These are phyloP conservation scores for Zanthoxylum bungeanum DNA, from an alignment of 345 rosid species.

Conservation along the genomic window DNA sequence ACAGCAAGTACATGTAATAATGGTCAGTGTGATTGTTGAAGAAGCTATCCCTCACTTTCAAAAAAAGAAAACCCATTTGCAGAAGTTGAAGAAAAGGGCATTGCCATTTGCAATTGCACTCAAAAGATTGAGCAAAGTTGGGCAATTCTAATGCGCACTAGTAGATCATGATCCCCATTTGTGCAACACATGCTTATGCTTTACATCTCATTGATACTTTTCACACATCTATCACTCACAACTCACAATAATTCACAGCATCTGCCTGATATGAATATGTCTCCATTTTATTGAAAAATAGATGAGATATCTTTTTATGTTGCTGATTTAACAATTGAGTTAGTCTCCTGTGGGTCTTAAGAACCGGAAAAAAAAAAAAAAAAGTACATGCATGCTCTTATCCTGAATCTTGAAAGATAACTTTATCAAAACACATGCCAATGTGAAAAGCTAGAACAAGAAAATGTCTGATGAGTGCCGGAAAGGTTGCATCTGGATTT, in stretches of 20 bases:
- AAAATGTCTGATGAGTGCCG: slow-evolving; percentile 6
- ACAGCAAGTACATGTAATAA: slow-evolving; percentile 25
- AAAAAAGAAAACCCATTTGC: not conserved
- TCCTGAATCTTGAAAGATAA: slow-evolving; percentile 16
- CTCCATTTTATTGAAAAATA: not conserved
- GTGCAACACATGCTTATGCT: slow-evolving; percentile 18
- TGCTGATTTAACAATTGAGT: not conserved
- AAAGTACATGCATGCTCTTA: not conserved
- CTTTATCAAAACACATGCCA: slow-evolving; percentile 33
- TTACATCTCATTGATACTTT: slow-evolving; percentile 14
- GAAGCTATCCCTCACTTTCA: slow-evolving; percentile 6
- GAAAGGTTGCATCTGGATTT: slow-evolving; percentile 17
- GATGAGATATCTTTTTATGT: not conserved
- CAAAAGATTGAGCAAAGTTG: slow-evolving; percentile 3
- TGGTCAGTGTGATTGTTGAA: slow-evolving; percentile 9
- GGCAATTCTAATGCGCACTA: slow-evolving; percentile 3
- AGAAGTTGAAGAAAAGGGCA: not conserved
- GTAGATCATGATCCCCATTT: slow-evolving; percentile 21
- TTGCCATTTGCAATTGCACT: not conserved
- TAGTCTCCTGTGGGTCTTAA: slow-evolving; percentile 12
- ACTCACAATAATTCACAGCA: slow-evolving; percentile 23
- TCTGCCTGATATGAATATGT: slow-evolving; percentile 9
- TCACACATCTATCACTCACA: slow-evolving; percentile 7
- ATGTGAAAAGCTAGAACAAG: slow-evolving; percentile 20
- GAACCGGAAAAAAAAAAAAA: not conserved